A percentile compares a stretch with the other conserved stretches of the same genome.
Evolutionary conservation across 73 alveolate species (phyloP).

Genomic region (Uronychia setigera): DNA sequence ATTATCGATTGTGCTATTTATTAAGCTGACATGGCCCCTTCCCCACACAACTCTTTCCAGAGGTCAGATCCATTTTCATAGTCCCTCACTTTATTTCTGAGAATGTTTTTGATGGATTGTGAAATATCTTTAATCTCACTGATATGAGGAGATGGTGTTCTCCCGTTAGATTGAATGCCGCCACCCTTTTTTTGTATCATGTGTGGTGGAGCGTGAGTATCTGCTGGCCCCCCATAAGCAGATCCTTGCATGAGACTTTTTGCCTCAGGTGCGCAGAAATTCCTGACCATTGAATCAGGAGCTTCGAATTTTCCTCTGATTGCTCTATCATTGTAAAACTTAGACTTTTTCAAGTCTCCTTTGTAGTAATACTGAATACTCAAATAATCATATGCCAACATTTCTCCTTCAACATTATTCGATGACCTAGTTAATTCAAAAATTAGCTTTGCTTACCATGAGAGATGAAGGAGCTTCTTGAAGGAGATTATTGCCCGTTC

Average conservation of each 20-base stretch:
- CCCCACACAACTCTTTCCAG: slow-evolving; percentile 13
- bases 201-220: too few species aligned
- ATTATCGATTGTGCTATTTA: neutral
- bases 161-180: neutral
- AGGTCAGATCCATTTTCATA: neutral
- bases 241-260: neutral
- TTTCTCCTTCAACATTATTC: slow-evolving; percentile 39
- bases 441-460: slow-evolving; percentile 50
- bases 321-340: slow-evolving; percentile 37
- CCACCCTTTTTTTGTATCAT: neutral
- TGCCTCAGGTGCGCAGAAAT: slow-evolving; percentile 4
- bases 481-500: slow-evolving; percentile 49
- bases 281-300: slow-evolving; percentile 22
- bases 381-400: slow-evolving; percentile 43
- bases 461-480: slow-evolving; percentile 37
- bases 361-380: slow-evolving; percentile 32
- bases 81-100: slow-evolving; percentile 10
- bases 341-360: slow-evolving; percentile 24
- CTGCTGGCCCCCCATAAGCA: neutral
- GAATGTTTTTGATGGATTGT: neutral
- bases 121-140: neutral
- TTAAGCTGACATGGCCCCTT: neutral
- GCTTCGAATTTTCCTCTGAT: slow-evolving; percentile 54
- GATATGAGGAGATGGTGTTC: neutral
- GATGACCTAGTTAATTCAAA: slow-evolving; percentile 47